Evolutionary conservation across 2,329 filamentous ascomycete genomes (phyloP), one percentile per base, ranked within the genome.

Genomic region (Emergomyces africanus): DNA sequence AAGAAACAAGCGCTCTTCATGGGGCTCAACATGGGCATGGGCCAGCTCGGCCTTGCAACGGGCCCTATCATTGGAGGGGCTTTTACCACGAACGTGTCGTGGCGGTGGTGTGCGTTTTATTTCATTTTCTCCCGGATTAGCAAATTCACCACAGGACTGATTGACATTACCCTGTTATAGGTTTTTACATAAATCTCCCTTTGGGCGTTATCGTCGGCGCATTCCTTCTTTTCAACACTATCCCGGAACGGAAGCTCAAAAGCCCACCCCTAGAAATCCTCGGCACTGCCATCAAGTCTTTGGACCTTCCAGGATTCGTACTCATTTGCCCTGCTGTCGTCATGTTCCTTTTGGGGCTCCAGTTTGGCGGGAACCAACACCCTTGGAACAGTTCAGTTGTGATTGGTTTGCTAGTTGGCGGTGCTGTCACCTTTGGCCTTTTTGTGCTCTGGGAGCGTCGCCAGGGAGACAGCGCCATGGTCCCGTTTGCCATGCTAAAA

Each of bases 21-120:
- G 57, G 62, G 60, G 1, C n/a, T 66, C 18, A 65, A 63, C 49
- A 65, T 53, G 49, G 49, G 49, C 6, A 57, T 64, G 10, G 57
- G 65, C 1, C 69, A 73, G 39, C 60, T 75, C 10, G 74, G 74
- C 3, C 61, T 71, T 10, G 70, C 73, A 1, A 46, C 66, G 23
- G 76, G 74, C 0, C 75, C 76, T 0, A 60, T 78, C 3, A 61
- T 78, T 15, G 75, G 76, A 6, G 76, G 75, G 15, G 72, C 66
- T 2, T 67, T 78, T 15, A 77, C 75, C 0, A 63, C 72, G 41
- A 65, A 70, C 23, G 66, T 66, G 0, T 67, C 67, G 1, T 78
- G 75, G 75, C 66, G 74, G 41, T 75, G 73, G 72, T 74, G 71
- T 71, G 65, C 37, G 70, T 69, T 69, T 35, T 58, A 35, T 30